Percentiles rank a stretch among this genome's conserved stretches.
phyloP scores from a whole-genome alignment of 495 filamentous ascomycete genomes.

The Penicillium salamii region DNA sequence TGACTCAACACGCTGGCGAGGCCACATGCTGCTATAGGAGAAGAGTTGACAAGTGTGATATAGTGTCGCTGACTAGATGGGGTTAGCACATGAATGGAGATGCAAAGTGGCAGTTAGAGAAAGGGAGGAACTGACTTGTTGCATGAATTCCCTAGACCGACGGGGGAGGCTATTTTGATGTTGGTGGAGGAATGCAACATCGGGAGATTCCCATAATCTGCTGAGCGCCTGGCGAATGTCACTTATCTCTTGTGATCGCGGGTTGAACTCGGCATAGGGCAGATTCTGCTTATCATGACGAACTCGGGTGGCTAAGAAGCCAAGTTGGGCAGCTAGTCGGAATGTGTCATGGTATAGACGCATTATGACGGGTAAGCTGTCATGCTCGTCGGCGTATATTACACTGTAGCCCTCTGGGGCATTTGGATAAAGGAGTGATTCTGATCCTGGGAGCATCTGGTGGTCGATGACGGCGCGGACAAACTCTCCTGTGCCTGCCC shows the following conservation, averaged over 20 bases:
- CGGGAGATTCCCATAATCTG: constrained; percentile 39
- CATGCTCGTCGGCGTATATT: constrained; percentile 34
- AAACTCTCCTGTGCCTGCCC: constrained; percentile 51
- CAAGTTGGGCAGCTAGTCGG: constrained; percentile 38
- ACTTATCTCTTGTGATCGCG: constrained; percentile 21
- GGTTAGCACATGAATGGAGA: background rate
- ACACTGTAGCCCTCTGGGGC: constrained; percentile 26
- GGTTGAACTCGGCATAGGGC: constrained; percentile 14
- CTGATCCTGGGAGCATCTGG: constrained; percentile 46
- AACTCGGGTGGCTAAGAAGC: constrained; percentile 38
- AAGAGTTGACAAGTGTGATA: constrained; percentile 51
- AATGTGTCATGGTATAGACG: constrained; percentile 45
- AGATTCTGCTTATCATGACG: constrained; percentile 23
- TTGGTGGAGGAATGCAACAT: constrained; percentile 33
- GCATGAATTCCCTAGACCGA: constrained; percentile 39
- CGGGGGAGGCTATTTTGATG: constrained; percentile 38
- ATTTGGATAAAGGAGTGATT: constrained; percentile 32
- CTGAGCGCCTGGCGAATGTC: constrained; percentile 38
- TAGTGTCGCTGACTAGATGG: constrained; percentile 39
- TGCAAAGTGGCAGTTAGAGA: background rate
- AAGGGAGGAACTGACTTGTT: constrained; percentile 41
- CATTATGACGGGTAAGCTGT: constrained; percentile 40
- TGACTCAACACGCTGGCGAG: constrained; percentile 40
- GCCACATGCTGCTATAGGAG: constrained; percentile 50
- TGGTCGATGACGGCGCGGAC: constrained; percentile 44